Evolutionary conservation across 108 stramenopile species (phyloP).

Genomic region (Cyclotella sp.): DNA sequence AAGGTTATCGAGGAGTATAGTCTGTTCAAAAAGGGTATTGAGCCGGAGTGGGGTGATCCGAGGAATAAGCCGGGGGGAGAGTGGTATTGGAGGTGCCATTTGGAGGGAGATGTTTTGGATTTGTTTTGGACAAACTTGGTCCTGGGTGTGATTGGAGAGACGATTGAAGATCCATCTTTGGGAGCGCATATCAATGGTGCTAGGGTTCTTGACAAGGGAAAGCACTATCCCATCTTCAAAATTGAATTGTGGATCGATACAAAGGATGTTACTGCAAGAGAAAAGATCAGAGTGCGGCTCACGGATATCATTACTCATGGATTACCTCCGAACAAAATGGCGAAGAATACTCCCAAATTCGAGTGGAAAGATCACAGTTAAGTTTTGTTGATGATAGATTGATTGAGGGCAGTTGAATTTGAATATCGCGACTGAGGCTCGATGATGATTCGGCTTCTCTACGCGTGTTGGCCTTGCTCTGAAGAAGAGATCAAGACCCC

Average conservation of each 20-base stretch:
- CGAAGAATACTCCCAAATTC: conserved; percentile 77
- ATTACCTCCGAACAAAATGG: conserved; percentile 46
- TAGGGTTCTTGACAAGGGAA: conserved; percentile 91
- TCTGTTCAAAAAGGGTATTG: conserved; percentile 94
- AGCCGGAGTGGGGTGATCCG: conserved; percentile 95
- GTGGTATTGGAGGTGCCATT: conserved; percentile 84
- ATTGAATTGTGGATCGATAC: conserved; percentile 91
- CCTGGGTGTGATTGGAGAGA: conserved; percentile 87
- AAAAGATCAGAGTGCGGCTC: conserved; percentile 63
- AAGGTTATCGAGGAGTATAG: conserved; percentile 90
- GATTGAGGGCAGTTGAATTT: neutral
- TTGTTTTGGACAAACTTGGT: conserved; percentile 92
- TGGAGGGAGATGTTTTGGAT: conserved; percentile 83
- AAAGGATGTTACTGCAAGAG: conserved; percentile 63
- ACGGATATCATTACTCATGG: conserved; percentile 74
- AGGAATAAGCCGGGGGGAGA: conserved; percentile 89
- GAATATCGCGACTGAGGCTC: neutral
- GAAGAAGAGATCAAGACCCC: neutral
- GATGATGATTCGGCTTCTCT: neutral
- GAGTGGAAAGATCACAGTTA: conserved; percentile 86
- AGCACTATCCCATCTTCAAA: conserved; percentile 75
- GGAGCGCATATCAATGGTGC: conserved; percentile 85
- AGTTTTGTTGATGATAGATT: neutral
- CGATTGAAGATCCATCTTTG: conserved; percentile 77
- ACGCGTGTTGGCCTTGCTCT: neutral